Conservation (phyloP, 352 stramenopile species). For the Phytophthora multivora region DNA sequence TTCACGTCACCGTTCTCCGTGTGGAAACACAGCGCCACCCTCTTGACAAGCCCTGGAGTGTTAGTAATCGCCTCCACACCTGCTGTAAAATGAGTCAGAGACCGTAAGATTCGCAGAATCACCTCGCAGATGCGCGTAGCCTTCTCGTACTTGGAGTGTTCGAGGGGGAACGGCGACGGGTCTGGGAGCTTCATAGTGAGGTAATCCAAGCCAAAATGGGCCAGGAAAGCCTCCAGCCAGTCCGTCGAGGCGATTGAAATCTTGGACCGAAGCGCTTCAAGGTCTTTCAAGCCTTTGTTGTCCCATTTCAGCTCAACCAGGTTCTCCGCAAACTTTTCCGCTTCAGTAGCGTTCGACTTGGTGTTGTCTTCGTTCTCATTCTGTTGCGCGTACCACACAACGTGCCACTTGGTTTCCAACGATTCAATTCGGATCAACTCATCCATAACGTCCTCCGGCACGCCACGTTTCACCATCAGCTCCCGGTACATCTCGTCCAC, state of each 20-base stretch:
- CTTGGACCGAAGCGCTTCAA: conserved; percentile 73
- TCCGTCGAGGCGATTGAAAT: conserved; percentile 72
- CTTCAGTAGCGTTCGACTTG: conserved; percentile 59
- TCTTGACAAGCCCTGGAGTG: conserved; percentile 79
- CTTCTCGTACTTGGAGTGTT: conserved; percentile 82
- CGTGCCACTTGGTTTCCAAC: conserved; percentile 87
- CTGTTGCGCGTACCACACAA: conserved; percentile 85
- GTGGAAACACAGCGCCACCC: conserved; percentile 83
- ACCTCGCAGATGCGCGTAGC: conserved; percentile 76
- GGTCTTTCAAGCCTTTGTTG: conserved; percentile 75
- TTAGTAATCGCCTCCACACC: conserved; percentile 86
- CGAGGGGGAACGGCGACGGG: conserved; percentile 79
- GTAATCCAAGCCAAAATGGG: conserved; percentile 81
- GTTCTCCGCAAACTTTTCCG: conserved; percentile 71
- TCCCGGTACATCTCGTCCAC: conserved; percentile 90
- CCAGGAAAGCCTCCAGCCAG: conserved; percentile 80
- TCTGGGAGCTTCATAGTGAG: conserved; percentile 88
- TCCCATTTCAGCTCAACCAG: conserved; percentile 86
- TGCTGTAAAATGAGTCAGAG: conserved; percentile 78
- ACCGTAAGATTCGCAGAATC: conserved; percentile 77
- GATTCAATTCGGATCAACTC: conserved; percentile 84
- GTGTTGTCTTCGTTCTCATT: conserved; percentile 78
- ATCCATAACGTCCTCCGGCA: conserved; percentile 86
- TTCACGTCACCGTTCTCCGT: conserved; percentile 84
- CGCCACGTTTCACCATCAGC: conserved; percentile 74